Conservation (phyloP, 2,329 filamentous ascomycete genomes). For the Aureobasidium subglaciale region DNA sequence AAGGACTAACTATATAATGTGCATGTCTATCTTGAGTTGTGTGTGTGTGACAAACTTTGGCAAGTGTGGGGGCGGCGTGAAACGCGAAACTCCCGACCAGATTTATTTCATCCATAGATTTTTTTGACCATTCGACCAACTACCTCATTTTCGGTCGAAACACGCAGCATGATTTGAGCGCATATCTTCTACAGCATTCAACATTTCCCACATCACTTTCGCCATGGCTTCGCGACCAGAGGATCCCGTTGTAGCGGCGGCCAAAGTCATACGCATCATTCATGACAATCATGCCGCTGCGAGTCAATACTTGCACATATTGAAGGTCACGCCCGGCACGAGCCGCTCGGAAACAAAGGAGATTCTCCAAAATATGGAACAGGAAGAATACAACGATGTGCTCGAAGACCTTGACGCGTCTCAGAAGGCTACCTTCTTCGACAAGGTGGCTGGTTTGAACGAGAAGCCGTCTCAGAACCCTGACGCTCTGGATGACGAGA, state of each 20-base stretch:
- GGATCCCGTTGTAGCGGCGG: background rate
- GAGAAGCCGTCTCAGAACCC: background rate
- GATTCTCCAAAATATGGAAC: background rate
- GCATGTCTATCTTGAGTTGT: too few relatives aligned
- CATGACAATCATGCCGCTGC: slow-evolving; percentile 3
- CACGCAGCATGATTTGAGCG: background rate
- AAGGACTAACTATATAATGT: too few relatives aligned
- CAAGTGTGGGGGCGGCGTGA: slow-evolving; percentile 1
- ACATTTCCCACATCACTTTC: background rate
- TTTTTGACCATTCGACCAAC: background rate
- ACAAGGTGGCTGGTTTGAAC: background rate
- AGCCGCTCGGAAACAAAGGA: background rate
- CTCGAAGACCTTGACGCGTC: slow-evolving; percentile 4
- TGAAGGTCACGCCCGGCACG: background rate
- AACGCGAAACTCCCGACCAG: background rate
- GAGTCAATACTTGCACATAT: background rate
- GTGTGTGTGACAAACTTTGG: background rate
- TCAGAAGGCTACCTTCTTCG: slow-evolving; percentile 12
- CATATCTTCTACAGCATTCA: background rate
- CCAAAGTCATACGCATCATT: slow-evolving; percentile 11
- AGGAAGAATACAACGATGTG: slow-evolving; percentile 15
- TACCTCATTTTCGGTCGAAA: background rate
- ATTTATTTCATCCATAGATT: slow-evolving; percentile 1
- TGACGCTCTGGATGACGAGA: background rate
- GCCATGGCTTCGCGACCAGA: background rate